These are phyloP conservation scores for Talaromyces sp. DNA, from an alignment of 2,329 filamentous ascomycete genomes.

Conservation along the genomic window DNA sequence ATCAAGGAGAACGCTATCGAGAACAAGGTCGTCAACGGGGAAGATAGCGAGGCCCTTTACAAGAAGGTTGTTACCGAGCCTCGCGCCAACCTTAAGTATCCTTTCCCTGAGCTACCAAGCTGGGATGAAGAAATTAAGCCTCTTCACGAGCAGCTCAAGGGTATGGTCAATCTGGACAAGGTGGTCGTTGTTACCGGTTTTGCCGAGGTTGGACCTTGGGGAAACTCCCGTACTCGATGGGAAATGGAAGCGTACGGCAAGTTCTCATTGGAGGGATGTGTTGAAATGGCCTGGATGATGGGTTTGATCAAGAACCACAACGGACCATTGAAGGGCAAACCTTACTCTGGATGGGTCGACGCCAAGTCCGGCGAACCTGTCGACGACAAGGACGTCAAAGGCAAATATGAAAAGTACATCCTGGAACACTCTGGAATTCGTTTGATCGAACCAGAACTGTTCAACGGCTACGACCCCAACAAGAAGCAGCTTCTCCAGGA, in stretches of 20 bases:
- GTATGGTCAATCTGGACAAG: conserved; percentile 98
- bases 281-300: conserved; percentile 99
- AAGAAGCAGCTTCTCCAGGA: conserved; percentile 98
- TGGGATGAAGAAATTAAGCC: conserved; percentile 90
- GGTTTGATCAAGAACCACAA: conserved; percentile 99
- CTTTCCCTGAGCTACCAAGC: conserved; percentile 85
- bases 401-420: conserved; percentile 95
- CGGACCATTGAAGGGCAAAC: conserved; percentile 89
- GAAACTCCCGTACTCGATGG: conserved; percentile 96
- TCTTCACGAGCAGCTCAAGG: conserved; percentile 82
- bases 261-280: conserved; percentile 95
- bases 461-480: conserved; percentile 94
- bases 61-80: conserved; percentile 92
- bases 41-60: conserved; percentile 86
- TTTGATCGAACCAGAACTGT: conserved; percentile 94
- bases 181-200: conserved; percentile 97
- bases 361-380: conserved; percentile 91
- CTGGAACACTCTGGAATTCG: conserved; percentile 96
- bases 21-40: conserved; percentile 95
- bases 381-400: conserved; percentile 96
- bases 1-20: conserved; percentile 94
- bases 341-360: conserved; percentile 95
- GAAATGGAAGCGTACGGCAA: conserved; percentile 98
- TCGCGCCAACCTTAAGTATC: conserved; percentile 95
- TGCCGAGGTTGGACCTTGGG: conserved; percentile 87